phyloP scores from a whole-genome alignment of 441 rosid species.

The Adansonia madagascariensis region DNA sequence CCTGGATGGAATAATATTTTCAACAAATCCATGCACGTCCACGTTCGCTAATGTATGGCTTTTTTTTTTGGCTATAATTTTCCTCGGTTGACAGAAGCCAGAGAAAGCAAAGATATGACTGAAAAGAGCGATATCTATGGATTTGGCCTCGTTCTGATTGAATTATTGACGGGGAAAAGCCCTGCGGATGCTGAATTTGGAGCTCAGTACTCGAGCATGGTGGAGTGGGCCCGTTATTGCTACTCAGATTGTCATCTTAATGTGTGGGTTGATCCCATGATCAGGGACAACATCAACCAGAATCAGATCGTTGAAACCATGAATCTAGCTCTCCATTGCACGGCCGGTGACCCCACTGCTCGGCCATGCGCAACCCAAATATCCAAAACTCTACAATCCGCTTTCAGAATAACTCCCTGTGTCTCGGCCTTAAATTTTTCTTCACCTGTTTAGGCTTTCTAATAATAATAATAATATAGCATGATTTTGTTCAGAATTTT shows the following conservation, averaged over 20 bases:
- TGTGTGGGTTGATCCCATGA: constrained; percentile 67
- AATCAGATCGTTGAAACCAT: constrained; percentile 56
- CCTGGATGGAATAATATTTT: not conserved
- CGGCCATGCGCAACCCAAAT: constrained; percentile 61
- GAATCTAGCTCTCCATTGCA: constrained; percentile 78
- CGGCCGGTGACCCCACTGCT: constrained; percentile 59
- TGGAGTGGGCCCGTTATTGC: constrained; percentile 78
- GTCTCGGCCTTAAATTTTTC: constrained; percentile 42
- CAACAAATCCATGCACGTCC: constrained; percentile 3
- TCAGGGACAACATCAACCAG: constrained; percentile 33
- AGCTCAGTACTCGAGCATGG: constrained; percentile 43
- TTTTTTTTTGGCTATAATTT: not conserved
- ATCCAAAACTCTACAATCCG: constrained; percentile 52
- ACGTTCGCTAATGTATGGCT: not conserved
- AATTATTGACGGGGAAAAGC: constrained; percentile 67
- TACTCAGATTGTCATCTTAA: constrained; percentile 69
- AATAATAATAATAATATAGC: constrained; percentile 5
- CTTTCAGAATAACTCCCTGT: constrained; percentile 42
- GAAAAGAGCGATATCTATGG: constrained; percentile 68
- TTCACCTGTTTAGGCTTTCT: constrained; percentile 35
- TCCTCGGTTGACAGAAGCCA: constrained; percentile 47
- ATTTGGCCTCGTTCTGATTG: constrained; percentile 68
- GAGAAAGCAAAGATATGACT: constrained; percentile 49
- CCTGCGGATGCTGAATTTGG: constrained; percentile 61
- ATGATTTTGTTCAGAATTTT: constrained; percentile 32